Percentiles rank a stretch among this genome's conserved stretches.
Conservation (phyloP, 208 protist species). For the Leishmania arabica region DNA sequence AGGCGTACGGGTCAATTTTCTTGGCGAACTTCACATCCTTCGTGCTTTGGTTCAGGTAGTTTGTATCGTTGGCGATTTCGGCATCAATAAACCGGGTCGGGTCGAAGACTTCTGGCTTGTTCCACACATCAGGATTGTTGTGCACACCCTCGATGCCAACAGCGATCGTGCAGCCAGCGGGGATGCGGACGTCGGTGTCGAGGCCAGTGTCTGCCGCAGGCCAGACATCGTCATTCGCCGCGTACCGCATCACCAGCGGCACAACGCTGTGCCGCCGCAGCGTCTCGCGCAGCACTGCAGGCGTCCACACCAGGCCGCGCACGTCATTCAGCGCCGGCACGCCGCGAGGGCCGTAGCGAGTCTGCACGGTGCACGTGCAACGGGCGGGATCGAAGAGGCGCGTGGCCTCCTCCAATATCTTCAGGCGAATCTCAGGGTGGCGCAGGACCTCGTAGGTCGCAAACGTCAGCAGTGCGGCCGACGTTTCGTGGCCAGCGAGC, state of each 20-base stretch:
- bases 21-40: conserved; percentile 52
- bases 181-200: conserved; percentile 66
- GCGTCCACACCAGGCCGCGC: conserved; percentile 69
- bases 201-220: conserved; percentile 76
- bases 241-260: conserved; percentile 85
- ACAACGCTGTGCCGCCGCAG: conserved; percentile 86
- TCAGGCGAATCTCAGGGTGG: conserved; percentile 54
- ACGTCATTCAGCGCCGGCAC: conserved; percentile 65
- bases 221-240: conserved; percentile 79
- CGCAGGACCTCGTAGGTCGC: conserved; percentile 88
- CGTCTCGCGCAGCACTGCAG: conserved; percentile 86
- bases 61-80: conserved; percentile 81
- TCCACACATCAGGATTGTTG: conserved; percentile 80
- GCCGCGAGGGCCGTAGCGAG: conserved; percentile 62
- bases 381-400: conserved; percentile 71
- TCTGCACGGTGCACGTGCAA: conserved; percentile 57
- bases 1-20: conserved; percentile 86
- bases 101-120: conserved; percentile 73
- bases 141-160: conserved; percentile 87
- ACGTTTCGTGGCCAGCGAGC: conserved; percentile 90
- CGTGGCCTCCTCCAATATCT: conserved; percentile 65
- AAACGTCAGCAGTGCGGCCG: conserved; percentile 88
- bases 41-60: conserved; percentile 39
- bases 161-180: conserved; percentile 73
- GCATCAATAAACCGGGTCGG: conserved; percentile 84